Conservation (phyloP, 768 basidiomycete species). For the Xanthoconium stramineum region DNA sequence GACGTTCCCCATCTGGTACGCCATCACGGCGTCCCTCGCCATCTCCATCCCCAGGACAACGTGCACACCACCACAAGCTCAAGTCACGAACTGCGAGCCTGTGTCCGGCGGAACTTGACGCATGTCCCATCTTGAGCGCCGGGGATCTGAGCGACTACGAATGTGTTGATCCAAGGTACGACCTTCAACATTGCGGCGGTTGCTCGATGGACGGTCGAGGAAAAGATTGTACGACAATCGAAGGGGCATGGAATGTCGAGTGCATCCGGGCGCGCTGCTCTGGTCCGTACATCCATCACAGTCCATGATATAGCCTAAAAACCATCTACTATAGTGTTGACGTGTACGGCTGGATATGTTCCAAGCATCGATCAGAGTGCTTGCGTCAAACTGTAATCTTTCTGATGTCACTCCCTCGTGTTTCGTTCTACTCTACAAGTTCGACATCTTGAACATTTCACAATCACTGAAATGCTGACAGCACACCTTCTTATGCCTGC, state of each 20-base stretch:
- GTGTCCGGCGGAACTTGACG: slow-evolving; percentile 54
- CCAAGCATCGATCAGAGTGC: slow-evolving; percentile 12
- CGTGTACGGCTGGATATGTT: slow-evolving; percentile 13
- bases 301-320: not conserved
- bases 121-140: slow-evolving; percentile 51
- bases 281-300: slow-evolving; percentile 36
- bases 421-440: not conserved
- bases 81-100: slow-evolving; percentile 38
- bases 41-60: slow-evolving; percentile 28
- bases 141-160: slow-evolving; percentile 46
- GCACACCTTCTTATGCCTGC: not conserved
- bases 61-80: slow-evolving; percentile 25
- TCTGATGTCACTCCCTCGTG: not conserved
- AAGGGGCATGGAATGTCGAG: slow-evolving; percentile 65
- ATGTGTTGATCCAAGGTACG: slow-evolving; percentile 59
- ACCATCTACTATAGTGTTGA: slow-evolving; percentile 7
- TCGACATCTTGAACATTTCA: not conserved
- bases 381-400: slow-evolving; percentile 11
- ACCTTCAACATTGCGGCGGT: slow-evolving; percentile 75
- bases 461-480: not conserved
- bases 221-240: slow-evolving; percentile 67
- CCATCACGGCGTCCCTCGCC: slow-evolving; percentile 34
- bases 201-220: slow-evolving; percentile 63
- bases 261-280: slow-evolving; percentile 56
- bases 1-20: not conserved